Base-by-base conservation (phyloP, 2,329 filamentous ascomycete genomes). In the Stenocarpella maydis region DNA sequence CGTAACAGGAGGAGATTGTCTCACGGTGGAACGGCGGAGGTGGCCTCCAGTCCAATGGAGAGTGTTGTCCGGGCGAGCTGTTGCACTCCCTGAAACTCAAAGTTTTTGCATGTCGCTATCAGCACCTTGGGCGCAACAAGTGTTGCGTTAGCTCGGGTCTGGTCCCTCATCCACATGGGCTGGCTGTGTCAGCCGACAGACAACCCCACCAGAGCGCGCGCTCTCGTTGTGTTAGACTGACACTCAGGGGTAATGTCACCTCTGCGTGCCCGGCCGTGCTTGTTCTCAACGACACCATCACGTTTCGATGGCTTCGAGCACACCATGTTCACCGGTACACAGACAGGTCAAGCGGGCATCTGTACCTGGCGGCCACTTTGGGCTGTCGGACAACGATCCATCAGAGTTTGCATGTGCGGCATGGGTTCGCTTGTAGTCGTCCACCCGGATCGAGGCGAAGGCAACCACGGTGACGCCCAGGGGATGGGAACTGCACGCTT, bases 81-180 rank as follows among this genome's bases (percentile, higher is more conserved):
- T 26, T n/a, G 9, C 49, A 54, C 21, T 26, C 52, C 14, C 28
- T 58, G 52, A 39, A 10, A 21, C 39, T 55, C n/a, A n/a, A n/a
- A n/a, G 28, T 19, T n/a, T 31, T 58, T 6, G 21, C 2, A 50
- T 31, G 19, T 67, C n/a, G 31, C 52, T 19, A 34, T 24, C 43
- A 49, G 9, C 31, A 28, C 26, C 12, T 49, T n/a, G 24, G n/a
- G 26, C 4, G 10, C 4, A 21, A 24, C 17, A 24, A 14, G 28
- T 34, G 26, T 21, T 49, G 58, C 41, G 43, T 49, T 19, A 37
- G 58, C 37, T n/a, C 37, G 37, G n/a, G n/a, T 19, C 43, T 47
- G 26, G 58, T 63, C 41, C 39, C 41, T 63, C 41, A 63, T 63
- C n/a, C 58, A 49, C 58, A 61, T 49, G 41, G 15, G 19, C 28